Percentiles rank a stretch among this genome's conserved stretches.
Conservation (phyloP, 2,329 filamentous ascomycete species). For the Emergomyces orientalis region DNA sequence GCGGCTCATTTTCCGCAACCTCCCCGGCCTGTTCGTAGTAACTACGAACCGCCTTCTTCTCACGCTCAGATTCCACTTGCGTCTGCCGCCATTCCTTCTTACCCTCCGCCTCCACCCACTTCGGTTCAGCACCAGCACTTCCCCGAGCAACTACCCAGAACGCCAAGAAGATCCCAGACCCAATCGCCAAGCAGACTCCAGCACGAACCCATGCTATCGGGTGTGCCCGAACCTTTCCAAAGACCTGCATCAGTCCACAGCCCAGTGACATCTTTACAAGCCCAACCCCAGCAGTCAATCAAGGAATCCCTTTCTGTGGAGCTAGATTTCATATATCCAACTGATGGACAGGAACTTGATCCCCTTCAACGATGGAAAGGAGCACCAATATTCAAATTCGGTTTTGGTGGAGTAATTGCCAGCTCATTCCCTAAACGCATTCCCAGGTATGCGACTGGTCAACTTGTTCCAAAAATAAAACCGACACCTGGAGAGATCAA, state of each 20-base stretch:
- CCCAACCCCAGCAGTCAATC: constrained; percentile 28
- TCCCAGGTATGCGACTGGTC: constrained; percentile 71
- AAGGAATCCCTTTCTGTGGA: constrained; percentile 39
- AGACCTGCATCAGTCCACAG: constrained; percentile 48
- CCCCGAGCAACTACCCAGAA: constrained; percentile 22
- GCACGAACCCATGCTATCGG: constrained; percentile 37
- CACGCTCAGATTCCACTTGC: background rate
- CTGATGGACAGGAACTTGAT: constrained; percentile 54
- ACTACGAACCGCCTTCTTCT: background rate
- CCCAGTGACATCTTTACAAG: constrained; percentile 22
- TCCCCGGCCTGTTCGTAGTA: background rate
- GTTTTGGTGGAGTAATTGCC: constrained; percentile 70
- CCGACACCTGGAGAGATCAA: constrained; percentile 74
- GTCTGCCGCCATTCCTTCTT: background rate
- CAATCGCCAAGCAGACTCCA: constrained; percentile 51
- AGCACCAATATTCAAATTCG: constrained; percentile 76
- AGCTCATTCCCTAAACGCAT: constrained; percentile 83
- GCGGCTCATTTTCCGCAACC: background rate
- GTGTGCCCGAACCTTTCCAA: constrained; percentile 39
- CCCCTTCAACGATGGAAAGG: constrained; percentile 85
- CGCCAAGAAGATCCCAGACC: constrained; percentile 45
- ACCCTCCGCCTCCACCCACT: background rate
- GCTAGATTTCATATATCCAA: constrained; percentile 48
- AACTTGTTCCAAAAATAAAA: constrained; percentile 65
- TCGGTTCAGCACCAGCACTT: background rate